Evolutionary conservation across 306 rosid genomes (phyloP), one percentile per base, ranked within the genome.

Genomic region (Quercus rubra): DNA sequence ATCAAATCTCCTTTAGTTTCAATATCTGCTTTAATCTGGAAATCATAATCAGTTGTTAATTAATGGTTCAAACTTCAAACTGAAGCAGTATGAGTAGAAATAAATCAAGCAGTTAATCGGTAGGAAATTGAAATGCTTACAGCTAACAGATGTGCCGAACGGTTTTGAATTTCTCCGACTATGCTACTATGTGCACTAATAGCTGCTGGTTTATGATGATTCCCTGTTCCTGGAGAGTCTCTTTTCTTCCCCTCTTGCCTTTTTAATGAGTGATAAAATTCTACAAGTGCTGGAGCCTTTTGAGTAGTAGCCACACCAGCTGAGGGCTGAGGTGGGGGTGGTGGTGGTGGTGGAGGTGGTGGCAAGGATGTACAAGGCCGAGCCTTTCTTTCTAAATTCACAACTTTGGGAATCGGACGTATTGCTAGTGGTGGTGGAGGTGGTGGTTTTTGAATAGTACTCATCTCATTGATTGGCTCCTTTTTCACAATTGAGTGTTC

Each of bases 101-200:
- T 56, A 86, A 72, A 69, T 12, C 3, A 85, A 76, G 27, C 25
- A 56, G 74, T 38, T 49, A 76, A 28, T 58, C 64, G 64, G 38
- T 4, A 41, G 23, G 55, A 82, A 67, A 67, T 41, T 17, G 51
- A 78, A 73, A 70, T 72, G 56, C 98, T 92, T 86, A 94, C 97
- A 20, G 97, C 97, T 83, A 91, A 85, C 38, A 94, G 93, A 91
- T 94, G 97, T 1, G 97, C 90, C 6, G 98, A 94, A 77, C 98
- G 98, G 82, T 88, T 94, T 73, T 94, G 94, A 81, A 94, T 91
- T 89, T 94, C 98, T 75, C 97, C 97, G 30, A 94, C 97, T 82
- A 94, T 91, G 91, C 97, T 91, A 79, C 83, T 89, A 66, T 94
- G 98, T 70, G 90, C 97, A 85, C 85, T 88, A 79, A 54, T 64